Evolutionary conservation across 108 stramenopile species (phyloP).

Genomic region (Skeletonema tropicum): DNA sequence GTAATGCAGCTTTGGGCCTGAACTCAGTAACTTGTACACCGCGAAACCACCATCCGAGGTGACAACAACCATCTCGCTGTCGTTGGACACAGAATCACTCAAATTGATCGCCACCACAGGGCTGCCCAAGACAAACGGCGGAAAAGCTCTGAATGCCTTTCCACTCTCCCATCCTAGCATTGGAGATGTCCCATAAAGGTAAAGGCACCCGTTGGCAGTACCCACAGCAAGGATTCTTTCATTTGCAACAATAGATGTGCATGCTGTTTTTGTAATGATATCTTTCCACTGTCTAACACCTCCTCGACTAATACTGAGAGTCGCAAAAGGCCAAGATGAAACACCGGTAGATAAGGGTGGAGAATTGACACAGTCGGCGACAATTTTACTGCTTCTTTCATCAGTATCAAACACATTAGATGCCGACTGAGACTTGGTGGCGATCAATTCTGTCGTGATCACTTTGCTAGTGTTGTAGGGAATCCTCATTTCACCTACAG

Average conservation of each 20-base stretch:
- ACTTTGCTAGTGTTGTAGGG: slow-evolving; percentile 69
- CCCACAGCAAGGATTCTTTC: slow-evolving; percentile 66
- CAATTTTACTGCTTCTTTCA: slow-evolving; percentile 18
- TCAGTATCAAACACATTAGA: slow-evolving; percentile 6
- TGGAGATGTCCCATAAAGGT: slow-evolving; percentile 81
- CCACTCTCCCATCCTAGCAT: slow-evolving; percentile 73
- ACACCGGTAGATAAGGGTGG: slow-evolving; percentile 43
- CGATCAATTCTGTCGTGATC: slow-evolving; percentile 60
- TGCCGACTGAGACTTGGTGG: slow-evolving; percentile 19
- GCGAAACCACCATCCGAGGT: slow-evolving; percentile 73
- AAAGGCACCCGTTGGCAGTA: slow-evolving; percentile 74
- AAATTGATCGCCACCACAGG: slow-evolving; percentile 57
- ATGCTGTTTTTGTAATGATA: slow-evolving; percentile 64
- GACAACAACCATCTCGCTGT: slow-evolving; percentile 64
- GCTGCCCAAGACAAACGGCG: slow-evolving; percentile 73
- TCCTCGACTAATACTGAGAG: slow-evolving; percentile 63
- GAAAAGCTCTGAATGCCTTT: slow-evolving; percentile 72
- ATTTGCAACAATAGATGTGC: slow-evolving; percentile 66
- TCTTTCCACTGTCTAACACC: slow-evolving; percentile 71
- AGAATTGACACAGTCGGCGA: slow-evolving; percentile 78
- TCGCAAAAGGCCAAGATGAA: slow-evolving; percentile 55
- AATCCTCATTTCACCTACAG: slow-evolving; percentile 27
- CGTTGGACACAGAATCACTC: neutral
- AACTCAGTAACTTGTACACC: slow-evolving; percentile 58
- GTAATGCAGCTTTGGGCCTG: slow-evolving; percentile 49